Percentiles rank a stretch among this genome's conserved stretches.
Conservation (phyloP, 495 filamentous ascomycete genomes). For the Xylaria grammica region DNA sequence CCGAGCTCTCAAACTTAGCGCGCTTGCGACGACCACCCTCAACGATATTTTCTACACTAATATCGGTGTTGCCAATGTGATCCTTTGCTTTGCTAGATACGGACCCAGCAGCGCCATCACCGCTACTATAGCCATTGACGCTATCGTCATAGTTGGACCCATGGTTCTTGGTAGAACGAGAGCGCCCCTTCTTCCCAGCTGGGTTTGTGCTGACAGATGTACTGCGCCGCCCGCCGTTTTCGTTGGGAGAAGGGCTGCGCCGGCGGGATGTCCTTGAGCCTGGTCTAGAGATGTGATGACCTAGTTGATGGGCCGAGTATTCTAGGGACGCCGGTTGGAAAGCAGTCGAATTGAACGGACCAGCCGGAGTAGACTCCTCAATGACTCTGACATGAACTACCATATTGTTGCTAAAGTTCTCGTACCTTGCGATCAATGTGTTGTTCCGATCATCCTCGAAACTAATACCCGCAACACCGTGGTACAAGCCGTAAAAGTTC, state of each 20-base stretch:
- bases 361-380: constrained; percentile 62
- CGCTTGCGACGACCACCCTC: constrained; percentile 94
- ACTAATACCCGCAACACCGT: constrained; percentile 74
- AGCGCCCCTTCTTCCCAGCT: constrained; percentile 64
- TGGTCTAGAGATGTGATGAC: constrained; percentile 67
- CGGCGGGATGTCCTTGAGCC: constrained; percentile 69
- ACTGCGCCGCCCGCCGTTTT: constrained; percentile 75
- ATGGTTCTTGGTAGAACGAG: constrained; percentile 72
- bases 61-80: constrained; percentile 89
- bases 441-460: constrained; percentile 88
- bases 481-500: constrained; percentile 93
- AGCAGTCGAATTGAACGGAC: constrained; percentile 38
- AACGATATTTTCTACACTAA: constrained; percentile 96
- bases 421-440: constrained; percentile 91
- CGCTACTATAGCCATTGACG: constrained; percentile 76
- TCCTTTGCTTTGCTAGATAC: constrained; percentile 78
- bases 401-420: constrained; percentile 91
- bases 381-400: constrained; percentile 87
- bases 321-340: constrained; percentile 44
- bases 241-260: constrained; percentile 83
- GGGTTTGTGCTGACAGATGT: constrained; percentile 66
- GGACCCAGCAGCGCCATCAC: constrained; percentile 75
- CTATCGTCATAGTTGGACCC: constrained; percentile 73
- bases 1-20: constrained; percentile 96
- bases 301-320: constrained; percentile 58